Conservation (phyloP, 345 rosid species). For the Zanthoxylum bungeanum region DNA sequence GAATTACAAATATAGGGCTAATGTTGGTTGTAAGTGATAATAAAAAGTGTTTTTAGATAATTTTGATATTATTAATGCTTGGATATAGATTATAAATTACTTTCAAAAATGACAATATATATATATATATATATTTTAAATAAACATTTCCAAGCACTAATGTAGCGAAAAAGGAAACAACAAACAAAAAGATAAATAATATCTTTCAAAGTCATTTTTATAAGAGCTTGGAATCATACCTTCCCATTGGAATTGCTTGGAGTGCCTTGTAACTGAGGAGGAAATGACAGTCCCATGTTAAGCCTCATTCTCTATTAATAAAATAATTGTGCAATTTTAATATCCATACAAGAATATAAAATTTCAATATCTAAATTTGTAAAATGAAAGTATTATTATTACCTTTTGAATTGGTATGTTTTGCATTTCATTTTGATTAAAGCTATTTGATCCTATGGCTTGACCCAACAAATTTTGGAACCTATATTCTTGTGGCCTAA, state of each 20-base stretch:
- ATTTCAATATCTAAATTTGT: not conserved
- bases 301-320: not conserved
- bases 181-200: too few relatives aligned
- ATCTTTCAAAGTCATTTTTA: not conserved
- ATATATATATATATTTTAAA: too few relatives aligned
- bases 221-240: not conserved
- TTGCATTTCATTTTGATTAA: not conserved
- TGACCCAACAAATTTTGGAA: constrained; percentile 2
- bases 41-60: too few relatives aligned
- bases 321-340: not conserved
- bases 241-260: not conserved
- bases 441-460: not conserved
- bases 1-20: too few relatives aligned
- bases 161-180: too few relatives aligned
- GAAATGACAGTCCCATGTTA: not conserved
- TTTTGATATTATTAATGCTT: too few relatives aligned
- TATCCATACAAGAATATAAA: not conserved
- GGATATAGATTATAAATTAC: too few relatives aligned
- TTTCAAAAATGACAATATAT: too few relatives aligned
- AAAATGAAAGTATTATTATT: not conserved
- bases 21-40: too few relatives aligned
- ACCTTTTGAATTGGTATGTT: not conserved
- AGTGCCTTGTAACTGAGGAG: not conserved
- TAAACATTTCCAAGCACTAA: too few relatives aligned
- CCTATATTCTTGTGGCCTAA: constrained; percentile 15